A percentile compares a stretch with the other conserved stretches of the same genome.
phyloP scores from a whole-genome alignment of 371 early-diverging fungal species.

The Aphelidium insulamus region DNA sequence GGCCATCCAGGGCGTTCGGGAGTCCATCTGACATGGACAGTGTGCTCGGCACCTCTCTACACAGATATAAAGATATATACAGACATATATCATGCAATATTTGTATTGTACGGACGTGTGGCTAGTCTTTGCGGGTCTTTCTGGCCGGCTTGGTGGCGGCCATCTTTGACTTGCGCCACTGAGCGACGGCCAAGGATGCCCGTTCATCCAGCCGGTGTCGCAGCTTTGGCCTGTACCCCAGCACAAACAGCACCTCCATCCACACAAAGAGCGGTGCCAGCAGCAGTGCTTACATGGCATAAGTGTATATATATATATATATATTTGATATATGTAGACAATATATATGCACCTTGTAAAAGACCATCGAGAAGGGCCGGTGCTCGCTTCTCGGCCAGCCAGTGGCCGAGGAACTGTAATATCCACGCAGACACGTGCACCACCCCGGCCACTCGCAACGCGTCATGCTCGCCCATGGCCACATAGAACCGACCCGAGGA shows the following conservation, averaged over 20 bases:
- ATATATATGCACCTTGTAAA: conserved; percentile 31
- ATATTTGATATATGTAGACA: not conserved
- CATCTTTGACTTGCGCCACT: too few species aligned
- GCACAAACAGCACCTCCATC: conserved; percentile 57
- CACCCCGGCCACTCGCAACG: conserved; percentile 20
- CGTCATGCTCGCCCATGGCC: conserved; percentile 18
- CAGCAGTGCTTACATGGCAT: conserved; percentile 31
- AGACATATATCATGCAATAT: too few species aligned
- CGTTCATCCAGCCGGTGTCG: too few species aligned
- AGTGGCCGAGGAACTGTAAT: conserved; percentile 74
- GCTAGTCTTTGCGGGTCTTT: too few species aligned
- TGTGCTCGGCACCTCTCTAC: too few species aligned
- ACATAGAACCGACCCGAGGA: conserved; percentile 33
- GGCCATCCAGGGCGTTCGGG: conserved; percentile 54
- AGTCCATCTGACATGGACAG: too few species aligned
- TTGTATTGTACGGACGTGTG: too few species aligned
- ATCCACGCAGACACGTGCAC: conserved; percentile 58
- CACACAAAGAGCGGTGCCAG: conserved; percentile 89
- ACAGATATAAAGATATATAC: too few species aligned
- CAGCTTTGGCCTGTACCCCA: conserved; percentile 63
- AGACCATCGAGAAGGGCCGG: conserved; percentile 73
- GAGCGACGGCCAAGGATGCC: too few species aligned
- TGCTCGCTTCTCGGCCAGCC: conserved; percentile 58
- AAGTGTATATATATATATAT: not conserved
- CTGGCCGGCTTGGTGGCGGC: too few species aligned